Base-by-base conservation (phyloP, 139 green algal species). In the Volvox reticuliferus region DNA sequence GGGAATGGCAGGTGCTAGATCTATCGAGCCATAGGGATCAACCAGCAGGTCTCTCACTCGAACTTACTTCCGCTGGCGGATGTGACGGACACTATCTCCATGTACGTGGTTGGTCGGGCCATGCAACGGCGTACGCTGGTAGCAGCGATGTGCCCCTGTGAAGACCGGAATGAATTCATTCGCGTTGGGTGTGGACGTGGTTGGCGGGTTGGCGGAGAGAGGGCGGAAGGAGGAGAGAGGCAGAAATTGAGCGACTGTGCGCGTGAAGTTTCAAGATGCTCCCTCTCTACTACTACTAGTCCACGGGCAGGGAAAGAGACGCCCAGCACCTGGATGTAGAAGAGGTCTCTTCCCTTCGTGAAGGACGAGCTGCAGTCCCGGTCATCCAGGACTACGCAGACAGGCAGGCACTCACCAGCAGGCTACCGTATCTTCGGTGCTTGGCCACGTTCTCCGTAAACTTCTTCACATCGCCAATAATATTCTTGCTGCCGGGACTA, bases 91-190 rank as follows among this genome's bases (percentile, higher is more conserved):
- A 94, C 81, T 16, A 94, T 73, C 65, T 93, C 92, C 92, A 94
- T 93, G 89, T 93, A 94, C 19, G 89, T 89, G 6, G 62, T 78
- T 36, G 91, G 76, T 0, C 79, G 90, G 0, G 86, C 69, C 86
- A 93, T 89, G 89, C 91, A 82, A 30, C 92, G 89, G 37, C 87
- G 86, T 21, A 94, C 85, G 28, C 89, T 94, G 77, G 90, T 91
- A 1, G 89, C 86, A 6, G 30, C 37, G 28, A 88, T 82, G 81
- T 94, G 92, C 28, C 86, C 81, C 79, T 92, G 79, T 1, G 36
- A 35, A 33, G 13, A 24, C 36, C 24, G 79, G 37, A 13, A 73
- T 5, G 65, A 30, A n/a, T n/a, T n/a, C n/a, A n/a, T n/a, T n/a
- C n/a, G n/a, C 21, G 24, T 9, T 35, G 79, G 36, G 36, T 55